These are phyloP conservation scores for Rhipidocladum racemiflorum DNA, from an alignment of 176 grass and related monocot species.

Conservation along the genomic window DNA sequence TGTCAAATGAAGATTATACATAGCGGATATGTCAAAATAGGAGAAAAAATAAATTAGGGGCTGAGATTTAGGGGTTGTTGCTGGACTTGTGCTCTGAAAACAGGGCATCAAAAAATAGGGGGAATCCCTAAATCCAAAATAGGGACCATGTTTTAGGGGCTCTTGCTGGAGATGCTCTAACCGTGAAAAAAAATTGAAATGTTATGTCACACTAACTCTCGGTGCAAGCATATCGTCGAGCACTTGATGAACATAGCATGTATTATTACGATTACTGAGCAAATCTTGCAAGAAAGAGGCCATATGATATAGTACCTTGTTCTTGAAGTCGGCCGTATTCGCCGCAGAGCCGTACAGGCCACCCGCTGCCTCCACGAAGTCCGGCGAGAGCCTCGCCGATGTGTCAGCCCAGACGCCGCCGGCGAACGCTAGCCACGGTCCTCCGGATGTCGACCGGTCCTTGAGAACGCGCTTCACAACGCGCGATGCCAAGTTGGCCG, in stretches of 20 bases:
- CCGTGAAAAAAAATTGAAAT: no score
- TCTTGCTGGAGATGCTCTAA: no score
- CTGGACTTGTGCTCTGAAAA: no score
- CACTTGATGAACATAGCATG: neutral
- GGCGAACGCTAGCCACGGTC: slow-evolving; percentile 27
- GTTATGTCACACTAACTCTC: neutral
- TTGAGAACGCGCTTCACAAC: slow-evolving; percentile 47
- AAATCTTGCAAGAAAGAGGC: neutral
- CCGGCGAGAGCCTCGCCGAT: slow-evolving; percentile 12
- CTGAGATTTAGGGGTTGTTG: no score
- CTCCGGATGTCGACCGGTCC: slow-evolving; percentile 37
- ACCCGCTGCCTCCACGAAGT: slow-evolving; percentile 12
- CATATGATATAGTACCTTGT: neutral
- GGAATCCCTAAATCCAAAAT: no score
- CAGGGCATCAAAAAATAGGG: no score
- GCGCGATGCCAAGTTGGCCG: slow-evolving; percentile 37
- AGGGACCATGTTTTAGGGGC: no score
- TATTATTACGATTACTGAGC: neutral
- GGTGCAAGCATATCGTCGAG: neutral
- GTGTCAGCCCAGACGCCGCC: slow-evolving; percentile 41
- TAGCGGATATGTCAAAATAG: no score
- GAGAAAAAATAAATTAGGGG: no score
- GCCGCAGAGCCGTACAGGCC: slow-evolving; percentile 26
- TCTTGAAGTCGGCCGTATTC: slow-evolving; percentile 26
- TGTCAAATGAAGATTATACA: no score